Conservation (phyloP, 23 red algal genomes). For the Gracilaria caudata region DNA sequence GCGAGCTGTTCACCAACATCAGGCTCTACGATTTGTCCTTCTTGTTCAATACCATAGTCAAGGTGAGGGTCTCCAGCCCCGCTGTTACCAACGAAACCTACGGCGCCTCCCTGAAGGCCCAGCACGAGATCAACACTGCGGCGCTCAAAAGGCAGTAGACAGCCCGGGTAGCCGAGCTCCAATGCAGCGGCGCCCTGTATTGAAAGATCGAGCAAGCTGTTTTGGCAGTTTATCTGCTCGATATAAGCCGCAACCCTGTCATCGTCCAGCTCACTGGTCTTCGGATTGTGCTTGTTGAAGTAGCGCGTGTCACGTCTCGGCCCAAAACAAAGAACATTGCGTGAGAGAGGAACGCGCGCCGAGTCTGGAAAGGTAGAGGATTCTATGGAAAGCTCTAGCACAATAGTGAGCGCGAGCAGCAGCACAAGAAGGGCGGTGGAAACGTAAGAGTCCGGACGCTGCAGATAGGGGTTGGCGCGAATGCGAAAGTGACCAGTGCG, state of each 20-base stretch:
- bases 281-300: neutral
- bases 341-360: neutral
- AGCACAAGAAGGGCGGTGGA: neutral
- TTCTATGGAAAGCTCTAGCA: slow-evolving; percentile 13
- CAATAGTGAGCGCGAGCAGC: slow-evolving; percentile 19
- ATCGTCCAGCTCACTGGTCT: slow-evolving; percentile 1
- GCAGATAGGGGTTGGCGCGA: slow-evolving; percentile 18
- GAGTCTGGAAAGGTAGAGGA: slow-evolving; percentile 15
- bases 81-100: slow-evolving; percentile 18
- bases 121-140: neutral
- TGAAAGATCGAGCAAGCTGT: slow-evolving; percentile 15
- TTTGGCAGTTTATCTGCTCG: neutral
- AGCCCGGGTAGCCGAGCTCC: slow-evolving; percentile 11
- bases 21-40: neutral
- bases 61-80: slow-evolving; percentile 19
- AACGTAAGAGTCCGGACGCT: neutral
- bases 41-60: slow-evolving; percentile 7
- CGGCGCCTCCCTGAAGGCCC: neutral
- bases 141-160: neutral
- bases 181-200: neutral
- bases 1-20: slow-evolving; percentile 5
- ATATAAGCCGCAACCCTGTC: neutral
- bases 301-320: slow-evolving; percentile 8
- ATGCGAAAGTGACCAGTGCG: slow-evolving; percentile 9
- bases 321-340: slow-evolving; percentile 6